Conservation (phyloP, 495 filamentous ascomycete genomes). For the Chlorociboria aeruginascens region DNA sequence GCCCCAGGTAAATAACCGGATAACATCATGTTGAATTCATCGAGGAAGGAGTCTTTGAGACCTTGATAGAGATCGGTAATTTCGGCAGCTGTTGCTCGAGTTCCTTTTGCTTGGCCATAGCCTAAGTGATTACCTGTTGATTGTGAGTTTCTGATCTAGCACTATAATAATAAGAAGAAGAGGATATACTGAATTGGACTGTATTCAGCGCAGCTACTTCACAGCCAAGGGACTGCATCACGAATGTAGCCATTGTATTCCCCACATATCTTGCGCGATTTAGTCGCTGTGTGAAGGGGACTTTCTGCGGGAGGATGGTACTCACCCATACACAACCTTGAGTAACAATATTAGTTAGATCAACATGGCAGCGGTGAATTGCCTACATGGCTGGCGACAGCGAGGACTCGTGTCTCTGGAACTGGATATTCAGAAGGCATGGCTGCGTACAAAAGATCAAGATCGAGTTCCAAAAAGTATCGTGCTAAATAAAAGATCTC, state of each 20-base stretch:
- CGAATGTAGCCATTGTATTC: constrained; percentile 88
- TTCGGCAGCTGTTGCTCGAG: constrained; percentile 63
- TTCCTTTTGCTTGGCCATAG: constrained; percentile 78
- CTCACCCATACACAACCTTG: constrained; percentile 73
- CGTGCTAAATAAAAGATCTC: not conserved
- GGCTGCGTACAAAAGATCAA: not conserved
- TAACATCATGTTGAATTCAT: constrained; percentile 82
- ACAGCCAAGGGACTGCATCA: constrained; percentile 84
- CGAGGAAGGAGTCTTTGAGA: constrained; percentile 66
- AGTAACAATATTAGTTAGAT: constrained; percentile 15
- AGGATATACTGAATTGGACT: constrained; percentile 72
- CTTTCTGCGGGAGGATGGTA: constrained; percentile 13
- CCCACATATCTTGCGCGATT: constrained; percentile 67
- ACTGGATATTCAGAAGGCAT: constrained; percentile 32
- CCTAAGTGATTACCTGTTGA: constrained; percentile 79
- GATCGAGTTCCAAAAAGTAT: too few species aligned
- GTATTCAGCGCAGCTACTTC: constrained; percentile 91
- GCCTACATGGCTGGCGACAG: constrained; percentile 95
- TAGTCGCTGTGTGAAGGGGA: constrained; percentile 7
- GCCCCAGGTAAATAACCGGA: constrained; percentile 88
- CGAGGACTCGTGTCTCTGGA: constrained; percentile 79
- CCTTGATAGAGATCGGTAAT: constrained; percentile 79
- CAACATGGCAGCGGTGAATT: constrained; percentile 3
- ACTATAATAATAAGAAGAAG: not conserved
- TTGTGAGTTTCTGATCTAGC: not conserved